phyloP scores from a whole-genome alignment of 352 stramenopile species.

The Pythium dissimile region DNA sequence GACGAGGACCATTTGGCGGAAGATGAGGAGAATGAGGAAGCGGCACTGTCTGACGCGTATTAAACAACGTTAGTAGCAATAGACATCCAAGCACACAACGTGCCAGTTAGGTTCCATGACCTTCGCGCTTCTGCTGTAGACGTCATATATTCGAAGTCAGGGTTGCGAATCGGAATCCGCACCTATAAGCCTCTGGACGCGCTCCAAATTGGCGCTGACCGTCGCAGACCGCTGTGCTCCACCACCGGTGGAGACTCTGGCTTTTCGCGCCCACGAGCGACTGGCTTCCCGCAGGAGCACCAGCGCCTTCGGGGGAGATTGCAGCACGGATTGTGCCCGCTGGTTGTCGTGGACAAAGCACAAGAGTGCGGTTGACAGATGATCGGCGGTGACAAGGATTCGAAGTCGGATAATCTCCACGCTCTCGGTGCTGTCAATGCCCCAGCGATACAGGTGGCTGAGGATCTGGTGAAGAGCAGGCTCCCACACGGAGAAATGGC shows the following conservation, averaged over 20 bases:
- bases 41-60: conserved; percentile 24
- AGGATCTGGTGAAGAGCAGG: conserved; percentile 35
- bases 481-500: conserved; percentile 61
- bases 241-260: not conserved
- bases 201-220: not conserved
- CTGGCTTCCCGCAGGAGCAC: not conserved
- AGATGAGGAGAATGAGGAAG: conserved; percentile 28
- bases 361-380: conserved; percentile 43
- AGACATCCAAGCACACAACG: no score
- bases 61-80: no score
- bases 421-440: not conserved
- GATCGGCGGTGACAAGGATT: not conserved
- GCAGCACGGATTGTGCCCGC: conserved; percentile 42
- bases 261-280: not conserved
- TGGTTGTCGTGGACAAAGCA: conserved; percentile 67
- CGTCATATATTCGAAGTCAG: not conserved
- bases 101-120: no score
- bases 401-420: not conserved
- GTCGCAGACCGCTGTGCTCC: not conserved
- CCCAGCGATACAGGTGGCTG: not conserved
- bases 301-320: not conserved
- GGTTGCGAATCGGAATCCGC: not conserved
- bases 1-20: conserved; percentile 6
- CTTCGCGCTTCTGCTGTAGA: no score
- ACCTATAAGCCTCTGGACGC: not conserved